A percentile compares a stretch with the other conserved stretches of the same genome.
Evolutionary conservation across 1,284 basidiomycete species (phyloP).

Genomic region (Amylostereum areolatum): DNA sequence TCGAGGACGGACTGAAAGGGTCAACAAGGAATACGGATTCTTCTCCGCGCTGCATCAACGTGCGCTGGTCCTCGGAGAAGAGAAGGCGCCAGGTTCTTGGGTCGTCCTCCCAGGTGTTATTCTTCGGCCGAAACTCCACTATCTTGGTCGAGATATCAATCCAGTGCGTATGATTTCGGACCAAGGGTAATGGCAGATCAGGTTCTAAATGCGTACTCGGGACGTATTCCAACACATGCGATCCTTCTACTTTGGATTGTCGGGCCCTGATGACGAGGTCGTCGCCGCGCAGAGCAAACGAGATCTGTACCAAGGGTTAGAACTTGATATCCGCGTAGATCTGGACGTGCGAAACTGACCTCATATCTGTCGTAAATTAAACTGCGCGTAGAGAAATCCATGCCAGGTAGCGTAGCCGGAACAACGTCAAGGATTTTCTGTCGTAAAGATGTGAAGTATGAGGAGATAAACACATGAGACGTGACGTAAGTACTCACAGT

Average conservation of each 20-base stretch:
- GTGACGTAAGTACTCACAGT: conserved; percentile 23
- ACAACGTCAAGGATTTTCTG: conserved; percentile 11
- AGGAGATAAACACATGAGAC: conserved; percentile 4
- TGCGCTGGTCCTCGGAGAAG: conserved; percentile 2
- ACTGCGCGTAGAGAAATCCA: conserved; percentile 9
- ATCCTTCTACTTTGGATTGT: too few relatives aligned
- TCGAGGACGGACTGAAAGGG: too few relatives aligned
- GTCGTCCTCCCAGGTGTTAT: conserved; percentile 16
- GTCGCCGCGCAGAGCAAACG: conserved; percentile 3
- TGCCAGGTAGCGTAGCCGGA: conserved; percentile 8
- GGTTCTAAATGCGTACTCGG: conserved; percentile 22
- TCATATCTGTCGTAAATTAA: too few relatives aligned
- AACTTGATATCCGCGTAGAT: not conserved
- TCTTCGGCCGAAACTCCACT: conserved; percentile 32
- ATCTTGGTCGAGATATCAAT: conserved; percentile 21
- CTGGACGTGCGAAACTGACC: too few relatives aligned
- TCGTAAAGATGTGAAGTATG: too few relatives aligned
- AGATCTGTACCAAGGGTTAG: not conserved
- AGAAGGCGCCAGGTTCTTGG: conserved; percentile 19
- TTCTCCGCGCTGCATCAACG: too few relatives aligned
- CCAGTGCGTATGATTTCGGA: conserved; percentile 33
- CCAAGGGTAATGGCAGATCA: conserved; percentile 33
- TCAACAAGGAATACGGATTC: too few relatives aligned
- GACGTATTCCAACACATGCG: conserved; percentile 12
- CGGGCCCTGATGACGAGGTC: conserved; percentile 1